Conservation (phyloP, 2,329 filamentous ascomycete species). For the Monilinia fructicola region DNA sequence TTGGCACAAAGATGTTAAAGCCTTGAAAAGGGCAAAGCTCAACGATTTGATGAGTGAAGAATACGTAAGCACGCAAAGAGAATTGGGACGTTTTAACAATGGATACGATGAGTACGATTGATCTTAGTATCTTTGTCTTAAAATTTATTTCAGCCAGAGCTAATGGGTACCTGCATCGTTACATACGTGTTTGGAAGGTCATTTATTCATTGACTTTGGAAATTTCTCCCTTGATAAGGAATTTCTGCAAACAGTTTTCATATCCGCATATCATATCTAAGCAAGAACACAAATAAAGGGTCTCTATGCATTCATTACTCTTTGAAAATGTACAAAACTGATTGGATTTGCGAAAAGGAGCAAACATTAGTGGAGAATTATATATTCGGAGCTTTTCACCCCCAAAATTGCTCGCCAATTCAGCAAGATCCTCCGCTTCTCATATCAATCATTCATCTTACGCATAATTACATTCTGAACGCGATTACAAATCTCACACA, state of each 20-base stretch:
- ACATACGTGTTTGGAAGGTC: not conserved
- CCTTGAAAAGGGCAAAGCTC: conserved; percentile 57
- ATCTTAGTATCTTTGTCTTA: conserved; percentile 12
- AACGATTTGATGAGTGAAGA: conserved; percentile 59
- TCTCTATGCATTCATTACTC: not conserved
- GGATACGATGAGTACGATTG: conserved; percentile 51
- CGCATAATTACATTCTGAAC: not conserved
- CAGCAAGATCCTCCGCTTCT: not conserved
- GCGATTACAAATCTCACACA: not conserved
- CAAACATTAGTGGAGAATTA: not conserved
- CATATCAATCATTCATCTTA: not conserved
- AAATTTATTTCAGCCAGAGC: not conserved
- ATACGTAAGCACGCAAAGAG: conserved; percentile 62
- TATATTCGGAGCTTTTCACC: not conserved
- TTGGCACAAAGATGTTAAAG: conserved; percentile 67
- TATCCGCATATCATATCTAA: not conserved
- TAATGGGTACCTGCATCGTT: not conserved
- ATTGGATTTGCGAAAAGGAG: not conserved
- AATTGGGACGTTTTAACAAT: conserved; percentile 57
- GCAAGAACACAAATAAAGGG: not conserved
- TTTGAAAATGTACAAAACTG: not conserved
- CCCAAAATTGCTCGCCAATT: not conserved
- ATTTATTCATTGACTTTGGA: not conserved
- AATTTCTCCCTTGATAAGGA: not conserved
- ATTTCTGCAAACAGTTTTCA: not conserved